phyloP scores from a whole-genome alignment of 2,329 filamentous ascomycete genomes.

The Zymoseptoria ardabiliae region DNA sequence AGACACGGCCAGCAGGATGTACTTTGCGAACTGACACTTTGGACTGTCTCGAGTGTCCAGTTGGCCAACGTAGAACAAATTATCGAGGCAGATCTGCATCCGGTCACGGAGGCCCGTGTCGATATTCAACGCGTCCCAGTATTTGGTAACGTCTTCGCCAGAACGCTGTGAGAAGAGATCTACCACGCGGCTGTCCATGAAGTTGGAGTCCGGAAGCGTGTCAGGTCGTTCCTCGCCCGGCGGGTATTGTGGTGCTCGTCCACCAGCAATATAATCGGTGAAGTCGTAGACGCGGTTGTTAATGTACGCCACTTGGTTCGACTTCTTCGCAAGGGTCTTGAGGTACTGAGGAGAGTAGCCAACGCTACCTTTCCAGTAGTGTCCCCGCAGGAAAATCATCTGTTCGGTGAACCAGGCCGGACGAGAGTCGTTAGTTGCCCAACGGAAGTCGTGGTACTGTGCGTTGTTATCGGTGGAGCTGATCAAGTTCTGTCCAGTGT shows the following conservation, averaged over 20 bases:
- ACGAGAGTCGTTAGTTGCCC: constrained; percentile 70
- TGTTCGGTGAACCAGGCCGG: constrained; percentile 90
- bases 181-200: constrained; percentile 71
- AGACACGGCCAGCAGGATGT: constrained; percentile 80
- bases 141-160: constrained; percentile 73
- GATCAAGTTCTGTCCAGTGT: constrained; percentile 59
- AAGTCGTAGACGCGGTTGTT: constrained; percentile 79
- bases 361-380: constrained; percentile 79
- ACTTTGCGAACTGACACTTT: constrained; percentile 79
- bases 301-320: constrained; percentile 66
- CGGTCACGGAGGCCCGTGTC: constrained; percentile 49
- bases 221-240: constrained; percentile 45
- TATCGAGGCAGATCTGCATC: constrained; percentile 81
- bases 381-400: constrained; percentile 67
- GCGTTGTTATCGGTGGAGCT: constrained; percentile 63
- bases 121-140: constrained; percentile 67
- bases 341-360: constrained; percentile 78
- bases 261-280: constrained; percentile 72
- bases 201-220: constrained; percentile 54
- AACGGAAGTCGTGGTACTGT: constrained; percentile 87
- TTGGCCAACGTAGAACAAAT: constrained; percentile 88
- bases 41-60: constrained; percentile 84
- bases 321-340: constrained; percentile 49
- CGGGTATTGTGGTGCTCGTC: constrained; percentile 56
- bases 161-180: constrained; percentile 68